These are phyloP conservation scores for Phylloporus arenicola DNA, from an alignment of 768 basidiomycete species.

Conservation along the genomic window DNA sequence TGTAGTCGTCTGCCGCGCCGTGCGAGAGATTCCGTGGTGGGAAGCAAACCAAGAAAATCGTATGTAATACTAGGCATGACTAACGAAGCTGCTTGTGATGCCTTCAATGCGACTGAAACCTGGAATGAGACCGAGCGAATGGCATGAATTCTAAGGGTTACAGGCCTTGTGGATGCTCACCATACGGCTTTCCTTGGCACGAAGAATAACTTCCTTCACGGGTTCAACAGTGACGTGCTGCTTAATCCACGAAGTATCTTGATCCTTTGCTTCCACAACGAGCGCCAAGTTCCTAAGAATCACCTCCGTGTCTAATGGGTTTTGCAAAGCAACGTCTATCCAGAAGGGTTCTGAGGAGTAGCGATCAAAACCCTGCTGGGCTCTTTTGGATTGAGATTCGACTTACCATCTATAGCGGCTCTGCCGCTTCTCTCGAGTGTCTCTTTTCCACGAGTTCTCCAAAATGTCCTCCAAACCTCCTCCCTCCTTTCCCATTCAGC, in stretches of 20 bases:
- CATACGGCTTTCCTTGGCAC: slow-evolving; percentile 57
- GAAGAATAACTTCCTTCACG: slow-evolving; percentile 56
- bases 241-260: slow-evolving; percentile 29
- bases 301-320: slow-evolving; percentile 74
- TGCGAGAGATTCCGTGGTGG: slow-evolving; percentile 59
- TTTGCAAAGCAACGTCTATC: slow-evolving; percentile 64
- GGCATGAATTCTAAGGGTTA: background rate
- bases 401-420: slow-evolving; percentile 59
- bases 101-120: slow-evolving; percentile 62
- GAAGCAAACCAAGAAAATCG: slow-evolving; percentile 69
- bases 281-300: slow-evolving; percentile 59
- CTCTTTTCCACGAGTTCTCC: slow-evolving; percentile 51
- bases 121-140: slow-evolving; percentile 18
- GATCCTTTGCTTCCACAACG: slow-evolving; percentile 37
- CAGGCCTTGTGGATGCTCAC: slow-evolving; percentile 36
- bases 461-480: slow-evolving; percentile 58
- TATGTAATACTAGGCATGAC: slow-evolving; percentile 55
- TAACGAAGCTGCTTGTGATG: slow-evolving; percentile 46
- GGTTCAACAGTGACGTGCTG: slow-evolving; percentile 52
- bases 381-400: background rate
- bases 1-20: slow-evolving; percentile 73
- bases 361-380: background rate
- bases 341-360: slow-evolving; percentile 59
- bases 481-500: slow-evolving; percentile 62
- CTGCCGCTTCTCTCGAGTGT: slow-evolving; percentile 49